Conservation (phyloP, 306 rosid genomes). For the Castanospermum australe region DNA sequence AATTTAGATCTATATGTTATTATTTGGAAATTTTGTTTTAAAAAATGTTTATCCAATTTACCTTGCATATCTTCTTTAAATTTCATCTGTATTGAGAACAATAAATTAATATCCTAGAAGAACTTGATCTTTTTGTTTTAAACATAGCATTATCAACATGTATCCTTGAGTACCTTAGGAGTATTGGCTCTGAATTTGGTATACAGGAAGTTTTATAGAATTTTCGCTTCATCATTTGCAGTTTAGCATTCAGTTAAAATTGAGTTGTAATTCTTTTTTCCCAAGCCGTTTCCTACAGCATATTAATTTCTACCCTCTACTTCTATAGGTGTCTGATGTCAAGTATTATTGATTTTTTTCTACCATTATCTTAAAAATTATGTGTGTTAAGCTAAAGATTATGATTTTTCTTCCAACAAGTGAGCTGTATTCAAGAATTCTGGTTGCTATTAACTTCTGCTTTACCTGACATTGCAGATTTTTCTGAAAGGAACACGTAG, state of each 20-base stretch:
- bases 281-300: not conserved
- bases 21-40: not conserved
- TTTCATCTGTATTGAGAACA: not conserved
- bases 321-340: constrained; percentile 7
- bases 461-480: constrained; percentile 63
- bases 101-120: not conserved
- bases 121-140: not conserved
- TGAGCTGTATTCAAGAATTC: constrained; percentile 12
- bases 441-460: constrained; percentile 27
- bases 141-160: not conserved
- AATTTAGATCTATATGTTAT: not conserved
- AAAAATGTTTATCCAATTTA: not conserved
- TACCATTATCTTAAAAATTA: constrained; percentile 4
- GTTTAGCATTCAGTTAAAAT: not conserved
- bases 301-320: not conserved
- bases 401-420: no score
- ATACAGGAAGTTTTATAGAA: not conserved
- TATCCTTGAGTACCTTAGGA: constrained; percentile 3
- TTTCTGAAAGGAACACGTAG: constrained; percentile 87
- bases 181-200: not conserved
- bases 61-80: not conserved
- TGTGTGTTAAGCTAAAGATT: constrained; percentile 11
- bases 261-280: not conserved
- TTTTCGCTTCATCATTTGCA: not conserved
- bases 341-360: not conserved